These are phyloP conservation scores for Tuber magnatum DNA, from an alignment of 495 filamentous ascomycete genomes.

Conservation along the genomic window DNA sequence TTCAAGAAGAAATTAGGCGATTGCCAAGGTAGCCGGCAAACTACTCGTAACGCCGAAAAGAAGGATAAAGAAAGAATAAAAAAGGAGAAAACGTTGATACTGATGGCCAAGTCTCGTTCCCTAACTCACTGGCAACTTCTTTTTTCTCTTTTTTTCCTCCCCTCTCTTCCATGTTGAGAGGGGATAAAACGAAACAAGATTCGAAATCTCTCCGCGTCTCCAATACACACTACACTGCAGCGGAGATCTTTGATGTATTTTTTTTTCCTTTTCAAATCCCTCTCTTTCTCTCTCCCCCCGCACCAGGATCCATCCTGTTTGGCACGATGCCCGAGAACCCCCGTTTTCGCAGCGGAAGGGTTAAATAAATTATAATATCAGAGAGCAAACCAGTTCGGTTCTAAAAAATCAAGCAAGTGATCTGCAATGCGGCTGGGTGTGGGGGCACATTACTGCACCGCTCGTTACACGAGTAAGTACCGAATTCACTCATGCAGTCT, in stretches of 20 bases:
- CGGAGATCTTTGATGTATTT: not conserved
- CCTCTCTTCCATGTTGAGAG: not conserved
- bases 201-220: not conserved
- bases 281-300: not conserved
- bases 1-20: constrained; percentile 2
- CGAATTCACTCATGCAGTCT: not conserved
- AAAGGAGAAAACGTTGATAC: not conserved
- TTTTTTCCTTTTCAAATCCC: not conserved
- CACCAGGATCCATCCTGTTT: not conserved
- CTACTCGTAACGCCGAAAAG: not conserved
- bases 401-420: not conserved
- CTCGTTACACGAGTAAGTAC: not conserved
- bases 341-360: not conserved
- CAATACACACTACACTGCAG: not conserved
- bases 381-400: not conserved
- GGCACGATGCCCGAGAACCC: not conserved
- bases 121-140: not conserved
- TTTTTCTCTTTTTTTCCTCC: not conserved
- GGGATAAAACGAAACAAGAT: not conserved
- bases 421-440: not conserved
- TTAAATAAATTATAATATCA: not conserved
- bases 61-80: not conserved
- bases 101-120: not conserved
- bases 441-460: not conserved
- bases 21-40: not conserved